Evolutionary conservation across 2,329 filamentous ascomycete genomes (phyloP).

Genomic region (Neocucurbitaria cava): DNA sequence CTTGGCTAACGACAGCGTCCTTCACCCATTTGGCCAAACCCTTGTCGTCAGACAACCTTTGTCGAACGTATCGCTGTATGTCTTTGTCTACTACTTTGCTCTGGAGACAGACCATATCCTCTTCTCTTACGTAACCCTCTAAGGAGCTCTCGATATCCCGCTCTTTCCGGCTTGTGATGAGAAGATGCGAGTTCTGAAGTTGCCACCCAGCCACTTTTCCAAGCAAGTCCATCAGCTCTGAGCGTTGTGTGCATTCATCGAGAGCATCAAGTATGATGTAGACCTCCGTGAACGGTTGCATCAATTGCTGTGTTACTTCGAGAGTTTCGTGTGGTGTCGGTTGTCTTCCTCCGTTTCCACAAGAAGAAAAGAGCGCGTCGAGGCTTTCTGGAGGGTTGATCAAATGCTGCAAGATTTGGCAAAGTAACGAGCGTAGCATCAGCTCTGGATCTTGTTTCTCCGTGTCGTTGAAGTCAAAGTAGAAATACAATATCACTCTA

Average conservation of each 20-base stretch:
- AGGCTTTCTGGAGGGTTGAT: constrained; percentile 19
- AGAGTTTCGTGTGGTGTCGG: constrained; percentile 33
- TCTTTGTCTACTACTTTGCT: constrained; percentile 34
- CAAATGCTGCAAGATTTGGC: constrained; percentile 40
- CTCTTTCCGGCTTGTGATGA: constrained; percentile 39
- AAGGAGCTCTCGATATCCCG: constrained; percentile 35
- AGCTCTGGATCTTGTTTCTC: constrained; percentile 45
- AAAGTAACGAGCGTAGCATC: constrained; percentile 49
- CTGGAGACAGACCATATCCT: constrained; percentile 29
- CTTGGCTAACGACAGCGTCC: constrained; percentile 30
- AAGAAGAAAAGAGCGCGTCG: constrained; percentile 34
- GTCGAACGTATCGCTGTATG: constrained; percentile 35
- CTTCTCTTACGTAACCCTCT: constrained; percentile 9
- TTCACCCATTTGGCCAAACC: constrained; percentile 32
- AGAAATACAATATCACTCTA: constrained; percentile 31
- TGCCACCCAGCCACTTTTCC: constrained; percentile 25
- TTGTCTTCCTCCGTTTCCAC: constrained; percentile 24
- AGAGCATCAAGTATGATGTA: constrained; percentile 38
- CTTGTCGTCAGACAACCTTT: constrained; percentile 45
- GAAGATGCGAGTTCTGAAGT: constrained; percentile 29
- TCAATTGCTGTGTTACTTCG: constrained; percentile 25
- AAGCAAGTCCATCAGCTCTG: constrained; percentile 31
- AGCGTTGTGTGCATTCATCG: constrained; percentile 33
- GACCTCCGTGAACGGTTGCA: constrained; percentile 26
- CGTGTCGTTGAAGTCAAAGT: constrained; percentile 48